Evolutionary conservation across 225 moss, liverwort and hornwort species (phyloP).

Genomic region (Asterella californica): DNA sequence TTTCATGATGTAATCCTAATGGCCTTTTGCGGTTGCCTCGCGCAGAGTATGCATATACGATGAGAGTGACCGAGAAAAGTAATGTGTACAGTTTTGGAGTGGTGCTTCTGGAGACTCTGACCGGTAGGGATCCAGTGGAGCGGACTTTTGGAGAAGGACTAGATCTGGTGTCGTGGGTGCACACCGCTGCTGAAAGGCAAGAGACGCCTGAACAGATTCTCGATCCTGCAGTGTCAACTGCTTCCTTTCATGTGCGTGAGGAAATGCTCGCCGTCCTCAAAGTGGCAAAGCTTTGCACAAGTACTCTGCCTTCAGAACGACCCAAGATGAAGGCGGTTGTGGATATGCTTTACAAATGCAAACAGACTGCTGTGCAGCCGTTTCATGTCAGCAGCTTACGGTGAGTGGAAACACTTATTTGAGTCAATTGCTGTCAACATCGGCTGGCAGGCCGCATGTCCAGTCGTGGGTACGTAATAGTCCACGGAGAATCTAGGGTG

Average conservation of each 20-base stretch:
- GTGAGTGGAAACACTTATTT: not conserved
- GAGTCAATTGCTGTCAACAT: not conserved
- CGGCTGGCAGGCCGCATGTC: not conserved
- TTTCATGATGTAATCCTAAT: not conserved
- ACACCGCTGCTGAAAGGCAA: conserved; percentile 26
- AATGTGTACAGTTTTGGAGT: conserved; percentile 55
- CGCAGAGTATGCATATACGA: conserved; percentile 51
- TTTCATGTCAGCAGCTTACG: not conserved
- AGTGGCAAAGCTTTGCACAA: conserved; percentile 45
- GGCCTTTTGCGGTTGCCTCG: not conserved
- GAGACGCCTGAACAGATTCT: conserved; percentile 45
- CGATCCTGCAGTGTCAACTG: conserved; percentile 38
- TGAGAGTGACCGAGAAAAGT: conserved; percentile 51
- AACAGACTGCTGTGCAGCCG: conserved; percentile 10
- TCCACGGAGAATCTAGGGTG: not conserved
- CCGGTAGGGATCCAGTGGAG: conserved; percentile 40
- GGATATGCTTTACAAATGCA: conserved; percentile 45
- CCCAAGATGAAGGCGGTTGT: conserved; percentile 47
- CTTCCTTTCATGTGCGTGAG: conserved; percentile 40
- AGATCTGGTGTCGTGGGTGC: conserved; percentile 49
- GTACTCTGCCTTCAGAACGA: conserved; percentile 35
- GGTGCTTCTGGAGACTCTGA: conserved; percentile 44
- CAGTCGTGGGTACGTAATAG: not conserved
- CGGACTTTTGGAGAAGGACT: conserved; percentile 35
- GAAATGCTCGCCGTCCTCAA: conserved; percentile 42